Evolutionary conservation across 805 yeast species (phyloP).

Genomic region (Candida tammaniensis): DNA sequence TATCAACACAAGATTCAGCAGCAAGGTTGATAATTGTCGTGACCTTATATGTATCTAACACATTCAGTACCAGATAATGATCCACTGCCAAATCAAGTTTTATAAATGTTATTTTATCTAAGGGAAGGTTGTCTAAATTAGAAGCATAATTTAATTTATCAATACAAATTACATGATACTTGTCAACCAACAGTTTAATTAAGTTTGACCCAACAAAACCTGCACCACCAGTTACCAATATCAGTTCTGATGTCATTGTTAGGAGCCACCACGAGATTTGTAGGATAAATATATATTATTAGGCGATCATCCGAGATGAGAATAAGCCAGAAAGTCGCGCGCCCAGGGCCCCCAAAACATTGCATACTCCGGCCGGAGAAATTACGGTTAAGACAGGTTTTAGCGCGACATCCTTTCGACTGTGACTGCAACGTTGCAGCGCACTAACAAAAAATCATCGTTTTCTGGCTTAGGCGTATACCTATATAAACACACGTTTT

Average conservation of each 20-base stretch:
- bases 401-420: neutral
- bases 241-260: slow-evolving; percentile 8
- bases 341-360: neutral
- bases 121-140: slow-evolving; percentile 9
- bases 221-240: slow-evolving; percentile 55
- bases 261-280: neutral
- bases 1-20: slow-evolving; percentile 56
- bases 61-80: slow-evolving; percentile 15
- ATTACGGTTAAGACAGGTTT: slow-evolving; percentile 3
- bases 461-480: slow-evolving; percentile 2
- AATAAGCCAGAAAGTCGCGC: slow-evolving; percentile 2
- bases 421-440: slow-evolving; percentile 8
- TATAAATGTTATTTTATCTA: slow-evolving; percentile 21
- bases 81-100: slow-evolving; percentile 37
- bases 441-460: slow-evolving; percentile 2
- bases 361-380: slow-evolving; percentile 3
- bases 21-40: slow-evolving; percentile 47
- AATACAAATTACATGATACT: slow-evolving; percentile 37
- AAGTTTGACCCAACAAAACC: slow-evolving; percentile 57
- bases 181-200: slow-evolving; percentile 29
- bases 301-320: neutral
- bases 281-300: slow-evolving; percentile 2
- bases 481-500: slow-evolving; percentile 8
- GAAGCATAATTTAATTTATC: slow-evolving; percentile 50
- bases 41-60: slow-evolving; percentile 14